Evolutionary conservation across 2,329 filamentous ascomycete genomes (phyloP), one percentile per base, ranked within the genome.

Genomic region (Paraconiothyrium sp.): DNA sequence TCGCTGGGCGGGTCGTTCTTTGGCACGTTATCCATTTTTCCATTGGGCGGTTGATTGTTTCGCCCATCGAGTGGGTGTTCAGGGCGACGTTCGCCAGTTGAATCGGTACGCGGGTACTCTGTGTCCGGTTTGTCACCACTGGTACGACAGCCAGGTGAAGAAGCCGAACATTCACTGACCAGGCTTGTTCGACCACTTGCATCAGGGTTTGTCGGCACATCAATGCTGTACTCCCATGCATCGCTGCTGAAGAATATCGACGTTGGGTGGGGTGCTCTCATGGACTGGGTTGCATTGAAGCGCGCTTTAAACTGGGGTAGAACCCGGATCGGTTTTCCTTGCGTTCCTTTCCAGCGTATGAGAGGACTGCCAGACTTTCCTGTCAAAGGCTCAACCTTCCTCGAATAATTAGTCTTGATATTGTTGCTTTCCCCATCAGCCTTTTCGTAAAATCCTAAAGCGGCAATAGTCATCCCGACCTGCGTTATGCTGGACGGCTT

Each of bases 1-100:
- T 64, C 63, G 20, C 59, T 54, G 10, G 57, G 22, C 24, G 46
- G 43, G 8, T 64, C 59, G 4, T 62, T 52, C 22, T 61, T 59
- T 43, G 39, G 52, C 8, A 41, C 9, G 4, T 48, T 49, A 13
- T 54, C 35, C 50, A 56, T 59, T 8, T 14, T 49, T 4, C 50
- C 20, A 39, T 54, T 44, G 5, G 47, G 39, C n/a, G 11, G 6
- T 22, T 35, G 27, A 14, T 43, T 11, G 11, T 13, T 44, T 24
- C 39, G 37, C 30, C 48, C 39, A 22, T 54, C 30, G 14, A 39
- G 27, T 44, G 48, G 14, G 41, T 43, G 4, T 13, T 41, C 4
- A n/a, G 50, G n/a, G 20, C 43, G 13, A 27, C 52, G 56, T 20
- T 51, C 49, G 41, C 46, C 32, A 3, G 39, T 24, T 24, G 55